Conservation (phyloP, 2,329 filamentous ascomycete species). For the Corniculantispora saksenae region DNA sequence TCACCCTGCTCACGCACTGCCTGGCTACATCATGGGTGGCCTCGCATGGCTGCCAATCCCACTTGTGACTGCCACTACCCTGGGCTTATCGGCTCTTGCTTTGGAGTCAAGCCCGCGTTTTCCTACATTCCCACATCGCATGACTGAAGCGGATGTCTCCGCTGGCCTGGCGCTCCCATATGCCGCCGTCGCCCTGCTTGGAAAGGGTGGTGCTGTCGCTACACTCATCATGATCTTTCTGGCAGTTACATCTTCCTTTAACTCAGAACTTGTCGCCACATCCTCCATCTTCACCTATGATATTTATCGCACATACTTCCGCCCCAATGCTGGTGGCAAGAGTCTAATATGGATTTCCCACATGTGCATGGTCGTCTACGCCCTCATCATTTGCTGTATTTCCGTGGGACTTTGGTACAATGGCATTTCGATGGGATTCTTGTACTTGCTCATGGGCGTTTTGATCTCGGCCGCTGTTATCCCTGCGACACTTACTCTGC, state of each 20-base stretch:
- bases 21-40: constrained; percentile 85
- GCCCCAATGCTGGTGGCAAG: constrained; percentile 73
- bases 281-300: constrained; percentile 87
- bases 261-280: constrained; percentile 81
- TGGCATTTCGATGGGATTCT: constrained; percentile 82
- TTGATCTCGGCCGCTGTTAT: constrained; percentile 86
- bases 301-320: constrained; percentile 83
- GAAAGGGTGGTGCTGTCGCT: constrained; percentile 75
- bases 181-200: constrained; percentile 79
- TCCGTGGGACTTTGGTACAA: constrained; percentile 73
- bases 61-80: constrained; percentile 84
- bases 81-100: constrained; percentile 80
- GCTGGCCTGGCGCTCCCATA: constrained; percentile 85
- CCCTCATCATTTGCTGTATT: constrained; percentile 75
- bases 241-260: constrained; percentile 84
- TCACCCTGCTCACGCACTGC: constrained; percentile 79
- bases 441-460: constrained; percentile 89
- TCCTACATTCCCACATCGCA: constrained; percentile 71
- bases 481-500: constrained; percentile 75
- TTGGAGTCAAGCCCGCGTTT: constrained; percentile 73
- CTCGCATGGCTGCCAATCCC: constrained; percentile 92
- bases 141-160: constrained; percentile 72
- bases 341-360: constrained; percentile 81
- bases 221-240: constrained; percentile 84
- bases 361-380: constrained; percentile 68